A percentile compares a stretch with the other conserved stretches of the same genome.
These are phyloP conservation scores for Brassica rapa DNA, from an alignment of 345 rosid genomes.

Conservation along the genomic window DNA sequence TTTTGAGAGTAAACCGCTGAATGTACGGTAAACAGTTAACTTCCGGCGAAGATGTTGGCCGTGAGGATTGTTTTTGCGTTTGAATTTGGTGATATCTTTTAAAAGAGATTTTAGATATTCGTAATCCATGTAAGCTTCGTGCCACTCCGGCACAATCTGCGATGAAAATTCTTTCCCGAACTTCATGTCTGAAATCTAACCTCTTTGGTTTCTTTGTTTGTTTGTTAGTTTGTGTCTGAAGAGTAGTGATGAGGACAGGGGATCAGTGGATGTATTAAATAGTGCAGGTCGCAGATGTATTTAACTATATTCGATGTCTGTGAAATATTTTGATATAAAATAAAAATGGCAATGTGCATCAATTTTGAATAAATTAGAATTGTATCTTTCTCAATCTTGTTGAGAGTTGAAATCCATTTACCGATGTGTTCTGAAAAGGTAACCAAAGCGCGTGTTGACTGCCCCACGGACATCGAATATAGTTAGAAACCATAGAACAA, in stretches of 20 bases:
- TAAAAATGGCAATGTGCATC: neutral
- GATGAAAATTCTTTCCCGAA: conserved; percentile 49
- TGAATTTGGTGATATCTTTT: conserved; percentile 56
- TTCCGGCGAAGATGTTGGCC: conserved; percentile 39
- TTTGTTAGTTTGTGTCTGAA: neutral
- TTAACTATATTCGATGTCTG: neutral
- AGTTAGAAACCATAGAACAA: neutral
- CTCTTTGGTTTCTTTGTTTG: neutral
- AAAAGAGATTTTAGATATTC: conserved; percentile 50
- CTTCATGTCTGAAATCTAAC: conserved; percentile 48
- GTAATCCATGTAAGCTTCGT: conserved; percentile 66
- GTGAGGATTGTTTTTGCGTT: conserved; percentile 38
- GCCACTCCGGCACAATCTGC: conserved; percentile 77
- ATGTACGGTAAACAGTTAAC: conserved; percentile 55
- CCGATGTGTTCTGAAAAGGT: conserved; percentile 7
- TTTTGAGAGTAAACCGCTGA: conserved; percentile 51
- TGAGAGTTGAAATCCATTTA: neutral
- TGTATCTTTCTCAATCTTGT: neutral
- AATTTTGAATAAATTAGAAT: neutral
- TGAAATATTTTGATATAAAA: neutral
- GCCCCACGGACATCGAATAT: neutral
- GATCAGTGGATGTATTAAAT: neutral
- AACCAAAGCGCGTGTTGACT: conserved; percentile 32
- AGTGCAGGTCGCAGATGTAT: neutral
- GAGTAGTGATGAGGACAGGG: conserved; percentile 19